Evolutionary conservation across 2,329 filamentous ascomycete genomes (phyloP), one percentile per base, ranked within the genome.

Genomic region (Ascochyta lentis): DNA sequence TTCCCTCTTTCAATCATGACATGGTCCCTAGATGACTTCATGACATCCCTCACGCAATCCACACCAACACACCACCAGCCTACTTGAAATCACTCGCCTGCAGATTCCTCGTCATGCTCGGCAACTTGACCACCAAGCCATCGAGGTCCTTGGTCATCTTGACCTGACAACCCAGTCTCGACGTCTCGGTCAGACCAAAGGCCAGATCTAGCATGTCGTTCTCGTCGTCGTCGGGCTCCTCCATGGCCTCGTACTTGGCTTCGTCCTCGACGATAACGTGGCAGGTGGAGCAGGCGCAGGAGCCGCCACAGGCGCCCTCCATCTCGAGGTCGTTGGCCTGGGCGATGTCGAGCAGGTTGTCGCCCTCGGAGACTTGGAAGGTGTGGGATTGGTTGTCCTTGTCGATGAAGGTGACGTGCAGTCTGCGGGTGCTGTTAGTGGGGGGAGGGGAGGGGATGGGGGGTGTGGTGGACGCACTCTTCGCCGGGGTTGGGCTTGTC

Each of bases 221-320:
- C 64, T 81, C 79, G 57, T 81, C 79, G 54, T 81, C 79, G 49
- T 77, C 77, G 9, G 78, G 76, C 71, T 81, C 79, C 39, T 76
- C 73, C 81, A 93, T 92, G 77, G 85, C 86, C 64, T 94, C 89
- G 78, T 89, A 94, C 76, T 86, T 84, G 4, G 85, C 84, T 40
- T 90, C 86, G 69, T 89, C 86, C 55, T 85, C 77, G 34, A 96
- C 90, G 59, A 96, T 92, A 53, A 96, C 89, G 78, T 96, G 92
- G 79, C 92, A 96, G 6, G 92, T 96, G 54, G 90, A 95, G 79
- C 92, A 96, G 50, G 92, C 92, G 77, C 92, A 96, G 31, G 91
- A 95, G 22, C 92, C 95, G 65, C 95, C 95, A 72, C 95, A 99
- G 12, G 95, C 95, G 59, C 95, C 93, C 81, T 99, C 95, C 94